Evolutionary conservation across 1,284 basidiomycete genomes (phyloP).

Genomic region (Fomitiporia mediterranea): DNA sequence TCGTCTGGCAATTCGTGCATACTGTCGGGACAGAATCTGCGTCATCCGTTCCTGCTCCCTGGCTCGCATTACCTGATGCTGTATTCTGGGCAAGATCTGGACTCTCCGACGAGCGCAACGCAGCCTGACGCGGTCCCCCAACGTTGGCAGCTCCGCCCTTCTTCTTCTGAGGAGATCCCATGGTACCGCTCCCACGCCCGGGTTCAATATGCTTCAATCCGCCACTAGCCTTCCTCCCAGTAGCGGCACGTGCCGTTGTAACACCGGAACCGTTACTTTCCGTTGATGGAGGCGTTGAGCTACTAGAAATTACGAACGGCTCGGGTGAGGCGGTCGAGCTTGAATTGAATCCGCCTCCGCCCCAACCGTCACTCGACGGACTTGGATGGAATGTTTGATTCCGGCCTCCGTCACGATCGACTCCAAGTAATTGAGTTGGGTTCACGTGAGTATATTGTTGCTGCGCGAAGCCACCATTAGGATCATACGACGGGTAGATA

Average conservation of each 20-base stretch:
- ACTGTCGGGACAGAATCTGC: constrained; percentile 69
- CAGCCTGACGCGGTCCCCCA: constrained; percentile 10
- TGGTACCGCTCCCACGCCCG: constrained; percentile 11
- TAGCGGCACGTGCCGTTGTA: constrained; percentile 5
- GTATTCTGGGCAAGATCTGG: constrained; percentile 41
- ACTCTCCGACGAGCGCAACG: constrained; percentile 44
- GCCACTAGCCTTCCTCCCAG: constrained; percentile 52
- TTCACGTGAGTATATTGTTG: constrained; percentile 80
- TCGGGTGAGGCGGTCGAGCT: constrained; percentile 76
- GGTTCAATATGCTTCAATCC: constrained; percentile 46
- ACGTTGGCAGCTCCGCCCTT: constrained; percentile 34
- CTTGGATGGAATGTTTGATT: constrained; percentile 61
- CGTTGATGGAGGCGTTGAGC: constrained; percentile 63
- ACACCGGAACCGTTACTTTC: constrained; percentile 14
- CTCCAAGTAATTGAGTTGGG: constrained; percentile 58
- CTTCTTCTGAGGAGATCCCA: constrained; percentile 36
- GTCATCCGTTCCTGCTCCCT: constrained; percentile 52
- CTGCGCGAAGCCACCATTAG: constrained; percentile 31
- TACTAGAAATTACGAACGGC: constrained; percentile 59
- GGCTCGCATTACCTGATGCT: constrained; percentile 28
- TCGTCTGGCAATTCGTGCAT: constrained; percentile 94
- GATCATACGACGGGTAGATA: constrained; percentile 39
- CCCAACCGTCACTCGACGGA: constrained; percentile 78
- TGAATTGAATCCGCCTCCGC: constrained; percentile 49
- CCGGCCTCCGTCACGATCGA: constrained; percentile 40